Base-by-base conservation (phyloP, 768 basidiomycete genomes). In the Lentinula detonsa region DNA sequence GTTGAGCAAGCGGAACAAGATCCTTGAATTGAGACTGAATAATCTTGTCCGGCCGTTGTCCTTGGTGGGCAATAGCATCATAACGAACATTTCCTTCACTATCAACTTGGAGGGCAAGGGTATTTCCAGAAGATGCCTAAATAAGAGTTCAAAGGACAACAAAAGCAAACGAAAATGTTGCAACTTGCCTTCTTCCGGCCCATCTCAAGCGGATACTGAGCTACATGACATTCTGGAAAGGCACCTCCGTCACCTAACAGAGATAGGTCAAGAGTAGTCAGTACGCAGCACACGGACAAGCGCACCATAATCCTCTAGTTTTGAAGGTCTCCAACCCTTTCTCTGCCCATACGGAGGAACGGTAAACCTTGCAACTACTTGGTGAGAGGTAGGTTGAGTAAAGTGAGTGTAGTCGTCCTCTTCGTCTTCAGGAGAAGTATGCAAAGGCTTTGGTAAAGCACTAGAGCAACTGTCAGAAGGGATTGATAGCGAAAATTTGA, bases 21-120 rank as follows among this genome's bases (percentile, higher is more conserved):
- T 98, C 97, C 71, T 97, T 98, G 79, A 97, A 98, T 67, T 95
- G 93, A 0, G 95, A 94, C 70, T 98, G 96, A 10, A 98, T 83
- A 58, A 86, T 75, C 72, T 92, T 92, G 66, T 90, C 93, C 1
- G 83, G 80, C 21, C 93, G 87, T 68, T 97, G 92, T 43, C 97
- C 97, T 74, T 98, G 95, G 63, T 89, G 88, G 8, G 96, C 96
- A 66, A 98, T 98, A 56, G 92, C 95, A 73, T 97, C 95, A 71
- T 98, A 99, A 64, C 93, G 89, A 56, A 98, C 95, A 64, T 94
- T 95, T 50, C 97, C 97, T 72, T 97, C 95, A 62, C 85, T 85
- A 69, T 99, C 96, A 33, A 98, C 96, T 81, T 96, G 95, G 3
- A 99, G 83, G 5, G 97, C 95, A 8, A 99, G 83, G 0, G 97